A percentile compares a stretch with the other conserved stretches of the same genome.
phyloP scores from a whole-genome alignment of 352 stramenopile genomes.

The Phytopythium litorale region DNA sequence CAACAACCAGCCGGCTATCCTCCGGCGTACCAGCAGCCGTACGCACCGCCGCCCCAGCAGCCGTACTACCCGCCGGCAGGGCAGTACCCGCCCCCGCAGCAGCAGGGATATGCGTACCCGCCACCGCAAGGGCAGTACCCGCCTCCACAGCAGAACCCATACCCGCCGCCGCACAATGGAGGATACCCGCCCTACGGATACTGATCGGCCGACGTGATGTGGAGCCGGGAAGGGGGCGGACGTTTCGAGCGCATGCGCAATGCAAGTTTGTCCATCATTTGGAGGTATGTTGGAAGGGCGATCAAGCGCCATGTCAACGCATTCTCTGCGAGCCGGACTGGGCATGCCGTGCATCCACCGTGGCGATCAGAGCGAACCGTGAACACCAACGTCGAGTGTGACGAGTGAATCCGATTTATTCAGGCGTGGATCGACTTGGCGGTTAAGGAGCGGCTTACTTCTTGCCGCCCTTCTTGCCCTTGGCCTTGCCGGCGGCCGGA shows the following conservation, averaged over 20 bases:
- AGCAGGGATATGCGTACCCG: constrained; percentile 32
- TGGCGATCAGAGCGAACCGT: too few relatives aligned
- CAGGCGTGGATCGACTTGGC: too few relatives aligned
- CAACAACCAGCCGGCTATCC: constrained; percentile 17
- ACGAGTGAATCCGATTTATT: too few relatives aligned
- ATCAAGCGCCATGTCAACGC: too few relatives aligned
- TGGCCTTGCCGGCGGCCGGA: not conserved
- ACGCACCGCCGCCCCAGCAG: constrained; percentile 17
- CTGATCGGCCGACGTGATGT: constrained; percentile 1
- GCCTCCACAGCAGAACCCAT: constrained; percentile 19
- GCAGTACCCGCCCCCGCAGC: constrained; percentile 20
- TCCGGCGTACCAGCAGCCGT: constrained; percentile 13
- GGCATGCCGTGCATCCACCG: too few relatives aligned
- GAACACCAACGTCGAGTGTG: too few relatives aligned
- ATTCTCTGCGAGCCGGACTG: too few relatives aligned
- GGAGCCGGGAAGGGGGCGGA: not conserved
- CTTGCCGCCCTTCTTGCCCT: constrained; percentile 15
- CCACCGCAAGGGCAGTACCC: constrained; percentile 19
- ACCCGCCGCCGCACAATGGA: constrained; percentile 15
- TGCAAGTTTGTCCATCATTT: not conserved
- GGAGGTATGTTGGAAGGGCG: too few relatives aligned
- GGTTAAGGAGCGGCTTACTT: too few relatives aligned
- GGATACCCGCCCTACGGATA: constrained; percentile 28
- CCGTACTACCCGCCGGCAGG: constrained; percentile 15
- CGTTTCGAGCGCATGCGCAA: not conserved